Evolutionary conservation across 805 yeast species (phyloP).

Genomic region (Scheffersomyces coipomensis): DNA sequence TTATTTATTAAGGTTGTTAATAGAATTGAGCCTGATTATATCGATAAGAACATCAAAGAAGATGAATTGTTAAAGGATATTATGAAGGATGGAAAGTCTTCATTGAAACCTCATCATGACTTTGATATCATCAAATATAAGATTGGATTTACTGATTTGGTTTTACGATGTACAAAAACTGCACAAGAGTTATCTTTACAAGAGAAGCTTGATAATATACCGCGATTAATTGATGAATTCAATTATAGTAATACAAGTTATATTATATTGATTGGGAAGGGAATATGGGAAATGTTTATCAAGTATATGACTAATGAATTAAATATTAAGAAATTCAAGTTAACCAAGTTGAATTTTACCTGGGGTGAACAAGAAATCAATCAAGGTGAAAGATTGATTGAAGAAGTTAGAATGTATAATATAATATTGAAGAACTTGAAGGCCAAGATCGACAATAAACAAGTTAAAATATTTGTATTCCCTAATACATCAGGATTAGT

Average conservation of each 20-base stretch:
- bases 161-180: conserved; percentile 58
- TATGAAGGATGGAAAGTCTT: conserved; percentile 7
- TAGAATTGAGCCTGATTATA: neutral
- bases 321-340: conserved; percentile 22
- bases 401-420: conserved; percentile 4
- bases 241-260: conserved; percentile 32
- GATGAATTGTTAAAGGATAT: conserved; percentile 13
- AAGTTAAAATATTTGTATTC: conserved; percentile 49
- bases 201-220: conserved; percentile 59
- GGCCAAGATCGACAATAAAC: conserved; percentile 8
- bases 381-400: conserved; percentile 10
- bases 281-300: conserved; percentile 66
- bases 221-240: conserved; percentile 48
- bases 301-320: conserved; percentile 25
- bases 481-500: conserved; percentile 78
- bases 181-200: conserved; percentile 49
- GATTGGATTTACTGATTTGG: conserved; percentile 73
- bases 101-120: conserved; percentile 33
- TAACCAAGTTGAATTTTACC: conserved; percentile 32
- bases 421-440: conserved; percentile 15
- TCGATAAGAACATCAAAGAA: conserved; percentile 1
- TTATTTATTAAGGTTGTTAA: conserved; percentile 28
- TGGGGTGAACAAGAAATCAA: conserved; percentile 49
- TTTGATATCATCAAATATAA: conserved; percentile 39
- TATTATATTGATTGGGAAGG: conserved; percentile 68